Evolutionary conservation across 1,284 basidiomycete genomes (phyloP).

Genomic region (Hypsizygus ulmarius): DNA sequence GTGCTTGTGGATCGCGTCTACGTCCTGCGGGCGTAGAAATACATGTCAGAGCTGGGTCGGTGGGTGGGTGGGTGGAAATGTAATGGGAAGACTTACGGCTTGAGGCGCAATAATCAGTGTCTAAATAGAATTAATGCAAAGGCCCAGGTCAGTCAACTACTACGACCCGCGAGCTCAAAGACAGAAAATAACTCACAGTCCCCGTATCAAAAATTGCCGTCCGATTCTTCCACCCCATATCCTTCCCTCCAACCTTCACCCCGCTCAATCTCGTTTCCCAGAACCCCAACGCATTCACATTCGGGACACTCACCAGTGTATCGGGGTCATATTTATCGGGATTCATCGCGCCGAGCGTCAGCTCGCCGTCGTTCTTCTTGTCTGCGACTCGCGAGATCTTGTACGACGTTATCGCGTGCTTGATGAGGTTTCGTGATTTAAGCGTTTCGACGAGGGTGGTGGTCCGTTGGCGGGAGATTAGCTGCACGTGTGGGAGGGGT

Average conservation of each 20-base stretch:
- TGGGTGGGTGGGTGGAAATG: no score
- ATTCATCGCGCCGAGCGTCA: conserved; percentile 78
- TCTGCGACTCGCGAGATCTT: conserved; percentile 72
- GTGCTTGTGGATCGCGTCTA: conserved; percentile 45
- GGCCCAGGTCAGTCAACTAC: background rate
- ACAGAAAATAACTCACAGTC: conserved; percentile 39
- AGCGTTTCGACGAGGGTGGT: conserved; percentile 71
- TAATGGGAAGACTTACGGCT: conserved; percentile 17
- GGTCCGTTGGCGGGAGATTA: conserved; percentile 58
- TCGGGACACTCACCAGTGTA: conserved; percentile 53
- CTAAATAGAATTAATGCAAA: no score
- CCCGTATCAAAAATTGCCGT: conserved; percentile 74
- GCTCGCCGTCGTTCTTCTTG: conserved; percentile 66
- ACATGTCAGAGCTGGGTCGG: background rate
- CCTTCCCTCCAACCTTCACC: conserved; percentile 50
- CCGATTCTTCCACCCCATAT: conserved; percentile 47
- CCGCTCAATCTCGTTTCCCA: conserved; percentile 65
- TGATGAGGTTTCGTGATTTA: conserved; percentile 51
- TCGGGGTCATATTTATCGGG: conserved; percentile 50
- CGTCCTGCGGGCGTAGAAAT: conserved; percentile 39
- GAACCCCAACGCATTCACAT: conserved; percentile 59
- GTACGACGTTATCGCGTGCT: conserved; percentile 68
- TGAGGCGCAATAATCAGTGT: conserved; percentile 56
- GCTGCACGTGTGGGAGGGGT: conserved; percentile 25
- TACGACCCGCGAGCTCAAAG: background rate